Base-by-base conservation (phyloP, 208 protist species). In the Leishmania aethiopica region DNA sequence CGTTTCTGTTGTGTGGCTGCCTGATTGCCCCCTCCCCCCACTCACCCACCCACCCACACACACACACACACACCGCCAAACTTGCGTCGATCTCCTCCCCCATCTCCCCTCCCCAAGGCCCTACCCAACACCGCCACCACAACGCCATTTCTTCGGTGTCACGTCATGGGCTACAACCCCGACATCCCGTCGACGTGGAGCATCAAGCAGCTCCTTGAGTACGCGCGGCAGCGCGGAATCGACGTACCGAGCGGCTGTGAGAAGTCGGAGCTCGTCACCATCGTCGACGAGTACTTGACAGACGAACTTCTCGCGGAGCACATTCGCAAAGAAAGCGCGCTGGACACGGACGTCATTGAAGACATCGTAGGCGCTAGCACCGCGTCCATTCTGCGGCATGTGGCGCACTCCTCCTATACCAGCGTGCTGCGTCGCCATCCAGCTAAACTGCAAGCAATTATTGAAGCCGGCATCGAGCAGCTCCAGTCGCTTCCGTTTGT, bases 111-210 rank as follows among this genome's bases (percentile, higher is more conserved):
- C 4, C 15, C 62, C 32, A 10, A 15, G 25, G 0, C 25, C 28
- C 28, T 35, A 40, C 8, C 49, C 25, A 51, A 35, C 45, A 35
- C 71, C 47, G 47, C 71, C 37, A 25, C 17, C 28, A 22, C 8
- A 32, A 72, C 45, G 40, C 1, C 40, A 10, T 28, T 53, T 74
- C 40, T 49, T 40, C 40, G 17, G n/a, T 19, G 15, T 22, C 83
- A 25, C 19, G 25, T 57, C 69, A 89, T 84, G 82, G 75, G 59
- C 47, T 84, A 74, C 78, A 47, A 88, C 51, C 83, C 86, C n/a
- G 81, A 85, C 80, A 80, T 88, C n/a, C 86, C 92, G 7, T 37
- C 67, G 42, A 90, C 84, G 72, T 95, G 92, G 92, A 85, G 70
- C 51, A 82, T 86, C 70, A 40, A 77, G 64, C 73, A 88, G 51